phyloP scores from a whole-genome alignment of 169 alveolate species.

The Perkinsus chesapeaki region DNA sequence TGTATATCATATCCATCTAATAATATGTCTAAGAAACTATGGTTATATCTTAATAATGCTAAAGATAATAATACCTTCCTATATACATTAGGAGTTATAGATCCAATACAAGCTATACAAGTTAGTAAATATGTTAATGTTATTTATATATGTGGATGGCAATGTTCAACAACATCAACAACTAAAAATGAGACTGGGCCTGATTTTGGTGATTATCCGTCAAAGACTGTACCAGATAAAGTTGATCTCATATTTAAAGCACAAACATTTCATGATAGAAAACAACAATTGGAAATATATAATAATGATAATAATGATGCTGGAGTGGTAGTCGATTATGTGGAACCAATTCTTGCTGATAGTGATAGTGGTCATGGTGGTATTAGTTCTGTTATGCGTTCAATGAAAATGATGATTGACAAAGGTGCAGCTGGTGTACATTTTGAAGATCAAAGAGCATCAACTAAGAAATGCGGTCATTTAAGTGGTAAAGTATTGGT shows the following conservation, averaged over 20 bases:
- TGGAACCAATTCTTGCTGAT: conserved; percentile 65
- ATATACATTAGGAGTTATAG: conserved; percentile 19
- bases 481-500: conserved; percentile 72
- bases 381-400: conserved; percentile 59
- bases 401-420: conserved; percentile 57
- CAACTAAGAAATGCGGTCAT: conserved; percentile 76
- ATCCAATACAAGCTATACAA: conserved; percentile 57
- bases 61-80: neutral
- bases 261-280: conserved; percentile 56
- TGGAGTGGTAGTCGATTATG: conserved; percentile 43
- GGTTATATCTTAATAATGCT: conserved; percentile 33
- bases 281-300: conserved; percentile 43
- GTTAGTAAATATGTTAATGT: conserved; percentile 52
- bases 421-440: conserved; percentile 77
- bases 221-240: conserved; percentile 65
- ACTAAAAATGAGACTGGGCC: conserved; percentile 70
- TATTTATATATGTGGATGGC: conserved; percentile 70
- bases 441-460: conserved; percentile 68
- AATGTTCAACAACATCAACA: conserved; percentile 59
- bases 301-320: neutral
- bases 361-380: conserved; percentile 80
- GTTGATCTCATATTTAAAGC: conserved; percentile 62
- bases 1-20: neutral
- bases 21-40: conserved; percentile 46
- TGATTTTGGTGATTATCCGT: conserved; percentile 71